Evolutionary conservation across 2,329 filamentous ascomycete species (phyloP).

Genomic region (Mariannaea sp.): DNA sequence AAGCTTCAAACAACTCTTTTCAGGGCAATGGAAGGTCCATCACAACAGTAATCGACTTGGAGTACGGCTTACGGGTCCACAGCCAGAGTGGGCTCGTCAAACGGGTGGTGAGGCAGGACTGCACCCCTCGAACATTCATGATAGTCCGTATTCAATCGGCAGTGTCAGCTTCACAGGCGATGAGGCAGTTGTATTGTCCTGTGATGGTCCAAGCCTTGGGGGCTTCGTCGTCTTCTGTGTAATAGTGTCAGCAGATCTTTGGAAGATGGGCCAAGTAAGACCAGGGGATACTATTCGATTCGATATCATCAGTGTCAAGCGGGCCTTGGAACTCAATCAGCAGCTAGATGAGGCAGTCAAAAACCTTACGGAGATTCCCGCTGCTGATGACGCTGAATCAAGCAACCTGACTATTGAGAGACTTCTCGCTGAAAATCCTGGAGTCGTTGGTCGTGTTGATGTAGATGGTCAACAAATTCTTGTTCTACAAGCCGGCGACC

Average conservation of each 20-base stretch:
- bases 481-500: conserved; percentile 42
- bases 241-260: conserved; percentile 46
- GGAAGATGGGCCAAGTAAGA: conserved; percentile 48
- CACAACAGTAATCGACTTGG: conserved; percentile 49
- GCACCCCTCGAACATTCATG: conserved; percentile 50
- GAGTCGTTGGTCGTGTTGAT: conserved; percentile 25
- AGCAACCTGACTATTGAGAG: not conserved
- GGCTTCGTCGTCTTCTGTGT: conserved; percentile 48
- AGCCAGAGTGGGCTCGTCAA: conserved; percentile 44
- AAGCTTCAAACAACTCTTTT: conserved; percentile 40
- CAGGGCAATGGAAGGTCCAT: conserved; percentile 44
- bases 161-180: conserved; percentile 51
- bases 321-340: conserved; percentile 33
- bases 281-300: conserved; percentile 47
- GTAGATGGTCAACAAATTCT: conserved; percentile 23
- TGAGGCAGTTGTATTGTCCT: conserved; percentile 45
- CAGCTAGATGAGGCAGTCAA: conserved; percentile 32
- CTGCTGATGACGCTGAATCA: accelerated
- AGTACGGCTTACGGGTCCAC: conserved; percentile 45
- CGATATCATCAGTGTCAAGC: conserved; percentile 35
- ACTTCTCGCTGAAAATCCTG: not conserved
- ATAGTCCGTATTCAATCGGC: conserved; percentile 47
- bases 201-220: conserved; percentile 49
- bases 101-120: conserved; percentile 46
- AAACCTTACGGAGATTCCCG: conserved; percentile 17